Percentiles rank a stretch among this genome's conserved stretches.
These are phyloP conservation scores for Wickerhamiella qilinensis DNA, from an alignment of 805 yeast genomes.

Conservation along the genomic window DNA sequence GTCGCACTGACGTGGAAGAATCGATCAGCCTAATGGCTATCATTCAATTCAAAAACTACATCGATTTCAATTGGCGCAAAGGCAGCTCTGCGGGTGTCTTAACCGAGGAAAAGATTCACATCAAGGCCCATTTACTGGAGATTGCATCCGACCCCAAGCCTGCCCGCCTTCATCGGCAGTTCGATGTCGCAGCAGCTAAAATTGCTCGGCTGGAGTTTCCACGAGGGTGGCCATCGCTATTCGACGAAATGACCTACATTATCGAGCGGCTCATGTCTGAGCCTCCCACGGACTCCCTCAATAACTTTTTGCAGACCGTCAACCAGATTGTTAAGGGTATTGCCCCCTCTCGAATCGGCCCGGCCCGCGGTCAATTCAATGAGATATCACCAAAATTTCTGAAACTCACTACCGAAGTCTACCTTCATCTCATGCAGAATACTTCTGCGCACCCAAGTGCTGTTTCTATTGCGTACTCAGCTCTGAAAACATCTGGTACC, in stretches of 20 bases:
- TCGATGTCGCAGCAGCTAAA: constrained; percentile 66
- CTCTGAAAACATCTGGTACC: constrained; percentile 60
- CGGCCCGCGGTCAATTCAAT: constrained; percentile 27
- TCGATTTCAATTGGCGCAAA: constrained; percentile 72
- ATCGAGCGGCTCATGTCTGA: constrained; percentile 1
- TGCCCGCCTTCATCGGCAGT: constrained; percentile 60
- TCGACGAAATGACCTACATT: constrained; percentile 34
- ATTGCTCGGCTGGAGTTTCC: constrained; percentile 81
- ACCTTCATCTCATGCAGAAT: constrained; percentile 39
- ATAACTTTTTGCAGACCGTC: constrained; percentile 47
- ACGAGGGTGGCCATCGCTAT: constrained; percentile 64
- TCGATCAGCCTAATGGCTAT: constrained; percentile 66
- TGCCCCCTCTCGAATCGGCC: constrained; percentile 66
- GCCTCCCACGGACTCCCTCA: constrained; percentile 28
- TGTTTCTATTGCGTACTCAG: constrained; percentile 44
- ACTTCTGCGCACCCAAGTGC: constrained; percentile 14
- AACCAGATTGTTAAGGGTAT: constrained; percentile 67
- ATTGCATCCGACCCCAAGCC: constrained; percentile 21
- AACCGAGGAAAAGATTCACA: constrained; percentile 55
- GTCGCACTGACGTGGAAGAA: constrained; percentile 19
- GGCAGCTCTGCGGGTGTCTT: constrained; percentile 38
- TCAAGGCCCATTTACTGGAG: constrained; percentile 6
- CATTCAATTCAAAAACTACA: constrained; percentile 76
- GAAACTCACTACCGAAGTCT: constrained; percentile 42
- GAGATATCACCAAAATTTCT: constrained; percentile 47